A percentile compares a stretch with the other conserved stretches of the same genome.
These are phyloP conservation scores for Lablab purpureus DNA, from an alignment of 306 rosid species.

Conservation along the genomic window DNA sequence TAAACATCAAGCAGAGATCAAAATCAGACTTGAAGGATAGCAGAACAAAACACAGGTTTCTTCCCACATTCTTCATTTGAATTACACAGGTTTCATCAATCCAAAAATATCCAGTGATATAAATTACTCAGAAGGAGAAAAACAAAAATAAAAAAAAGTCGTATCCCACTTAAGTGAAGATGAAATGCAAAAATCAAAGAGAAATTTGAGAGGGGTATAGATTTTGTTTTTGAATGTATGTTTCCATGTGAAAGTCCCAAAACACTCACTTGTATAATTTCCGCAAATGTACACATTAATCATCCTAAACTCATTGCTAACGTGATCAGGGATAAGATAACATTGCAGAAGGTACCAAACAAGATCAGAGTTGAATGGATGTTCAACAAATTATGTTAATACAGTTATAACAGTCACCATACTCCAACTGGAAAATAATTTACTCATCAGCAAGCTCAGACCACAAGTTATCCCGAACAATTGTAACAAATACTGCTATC, in stretches of 20 bases:
- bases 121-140: background rate
- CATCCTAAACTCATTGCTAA: slow-evolving; percentile 22
- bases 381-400: slow-evolving; percentile 11
- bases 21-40: background rate
- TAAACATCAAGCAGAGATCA: slow-evolving; percentile 11
- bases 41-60: background rate
- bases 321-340: background rate
- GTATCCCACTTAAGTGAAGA: background rate
- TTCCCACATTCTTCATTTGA: background rate
- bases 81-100: slow-evolving; percentile 10
- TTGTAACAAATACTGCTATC: background rate
- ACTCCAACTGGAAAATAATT: background rate
- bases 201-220: background rate
- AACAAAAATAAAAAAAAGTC: background rate
- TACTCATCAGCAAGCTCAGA: background rate
- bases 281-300: background rate
- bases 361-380: background rate
- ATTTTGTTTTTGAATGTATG: background rate
- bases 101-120: background rate
- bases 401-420: background rate
- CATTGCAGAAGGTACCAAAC: background rate
- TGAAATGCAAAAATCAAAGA: background rate
- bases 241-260: background rate
- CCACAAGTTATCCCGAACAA: slow-evolving; percentile 5
- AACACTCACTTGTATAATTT: background rate